phyloP scores from a whole-genome alignment of 257 asterid genomes.

The Solanum bulbocastanum region DNA sequence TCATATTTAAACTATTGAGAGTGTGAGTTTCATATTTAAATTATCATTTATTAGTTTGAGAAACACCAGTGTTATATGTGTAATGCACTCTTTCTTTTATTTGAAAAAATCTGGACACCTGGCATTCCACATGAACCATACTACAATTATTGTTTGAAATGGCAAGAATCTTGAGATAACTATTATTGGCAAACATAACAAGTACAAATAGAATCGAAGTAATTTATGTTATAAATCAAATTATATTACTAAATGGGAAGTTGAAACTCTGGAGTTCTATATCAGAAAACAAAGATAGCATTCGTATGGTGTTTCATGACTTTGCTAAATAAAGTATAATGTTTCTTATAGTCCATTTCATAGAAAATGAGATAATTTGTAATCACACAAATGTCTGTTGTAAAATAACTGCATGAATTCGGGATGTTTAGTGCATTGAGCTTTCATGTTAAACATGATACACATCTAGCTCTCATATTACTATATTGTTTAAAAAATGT shows the following conservation, averaged over 20 bases:
- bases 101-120: too few relatives aligned
- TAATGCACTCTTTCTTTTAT: too few relatives aligned
- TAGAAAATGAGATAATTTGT: not conserved
- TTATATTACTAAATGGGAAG: not conserved
- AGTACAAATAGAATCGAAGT: not conserved
- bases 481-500: not conserved
- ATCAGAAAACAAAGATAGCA: not conserved
- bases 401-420: not conserved
- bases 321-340: not conserved
- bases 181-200: not conserved
- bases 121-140: not conserved
- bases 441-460: not conserved
- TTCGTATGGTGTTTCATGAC: not conserved
- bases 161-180: not conserved
- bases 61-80: too few relatives aligned
- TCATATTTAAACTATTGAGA: too few relatives aligned
- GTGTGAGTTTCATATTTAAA: too few relatives aligned
- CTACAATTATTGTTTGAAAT: not conserved
- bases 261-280: not conserved
- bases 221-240: not conserved
- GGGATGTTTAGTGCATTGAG: not conserved
- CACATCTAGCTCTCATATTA: not conserved
- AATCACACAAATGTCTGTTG: not conserved
- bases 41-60: too few relatives aligned
- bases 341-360: not conserved